Evolutionary conservation across 306 rosid species (phyloP), one percentile per base, ranked within the genome.

Genomic region (Rosa chinensis): DNA sequence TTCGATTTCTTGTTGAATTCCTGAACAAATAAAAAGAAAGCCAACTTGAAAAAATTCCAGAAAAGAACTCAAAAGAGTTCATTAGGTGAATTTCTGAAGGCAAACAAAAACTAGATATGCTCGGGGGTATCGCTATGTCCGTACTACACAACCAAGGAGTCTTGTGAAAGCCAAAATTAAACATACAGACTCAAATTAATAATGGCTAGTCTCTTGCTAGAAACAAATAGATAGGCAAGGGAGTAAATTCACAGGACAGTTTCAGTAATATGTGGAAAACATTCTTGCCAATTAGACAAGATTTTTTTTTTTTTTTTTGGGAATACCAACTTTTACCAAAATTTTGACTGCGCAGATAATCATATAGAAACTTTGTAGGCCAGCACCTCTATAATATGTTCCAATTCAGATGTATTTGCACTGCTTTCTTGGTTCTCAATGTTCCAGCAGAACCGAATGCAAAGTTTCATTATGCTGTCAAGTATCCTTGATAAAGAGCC

Each of bases 1-100:
- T 95, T 95, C 42, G 99, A 95, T 86, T 95, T 95, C 93, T 95
- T 95, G 88, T 91, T 95, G 87, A 95, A 93, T 85, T 91, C 98
- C 99, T 93, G 82, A 75, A 55, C 80, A 37, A 82, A 66, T 17
- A 63, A 77, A n/a, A 74, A 72, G 67, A 72, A 64, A 73, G 64
- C 9, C 11, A 42, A 18, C 1, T 14, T 52, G 32, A 28, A 28
- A 16, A 39, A 42, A 74, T n/a, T 70, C 70, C 69, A 43, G 1
- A 64, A 12, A 35, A 35, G 70, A 64, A 35, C 66, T 23, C 2
- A 1, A 11, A 58, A 58, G 64, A 59, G 14, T 35, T 37, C 5
- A 9, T 14, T 32, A 66, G 70, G 12, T 66, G 70, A 13, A 37
- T 66, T 64, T 66, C 70, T 7, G 23, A 17, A 66, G 37, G 35